A percentile compares a stretch with the other conserved stretches of the same genome.
Conservation (phyloP, 2,329 filamentous ascomycete species). For the Colletotrichum sp. region DNA sequence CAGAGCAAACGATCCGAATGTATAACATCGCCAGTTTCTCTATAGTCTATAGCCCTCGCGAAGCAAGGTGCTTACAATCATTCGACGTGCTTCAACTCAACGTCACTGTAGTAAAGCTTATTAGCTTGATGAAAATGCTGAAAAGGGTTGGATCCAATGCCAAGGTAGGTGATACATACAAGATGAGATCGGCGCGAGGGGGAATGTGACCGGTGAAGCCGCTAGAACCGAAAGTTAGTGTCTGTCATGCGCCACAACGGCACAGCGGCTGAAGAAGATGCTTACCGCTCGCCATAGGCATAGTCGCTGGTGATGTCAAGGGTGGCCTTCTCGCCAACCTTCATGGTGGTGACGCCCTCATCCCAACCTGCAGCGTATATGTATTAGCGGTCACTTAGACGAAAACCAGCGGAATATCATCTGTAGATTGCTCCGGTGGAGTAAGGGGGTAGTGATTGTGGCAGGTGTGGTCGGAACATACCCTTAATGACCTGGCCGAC, state of each 20-base stretch:
- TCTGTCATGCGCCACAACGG: background rate
- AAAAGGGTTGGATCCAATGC: background rate
- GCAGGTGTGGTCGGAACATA: conserved; percentile 41
- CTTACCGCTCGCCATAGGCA: conserved; percentile 68
- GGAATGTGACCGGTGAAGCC: conserved; percentile 84
- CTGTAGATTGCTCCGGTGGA: too few species aligned
- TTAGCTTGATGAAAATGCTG: background rate
- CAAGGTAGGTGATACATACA: conserved; percentile 60
- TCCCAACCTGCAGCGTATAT: conserved; percentile 70
- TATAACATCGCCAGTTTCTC: background rate
- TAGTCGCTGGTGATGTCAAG: conserved; percentile 79
- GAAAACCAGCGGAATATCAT: background rate
- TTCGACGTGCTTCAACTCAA: conserved; percentile 70
- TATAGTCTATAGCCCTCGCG: background rate
- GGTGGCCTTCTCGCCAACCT: conserved; percentile 86
- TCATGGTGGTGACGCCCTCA: conserved; percentile 85
- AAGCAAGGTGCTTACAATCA: conserved; percentile 26
- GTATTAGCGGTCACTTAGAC: conserved; percentile 8
- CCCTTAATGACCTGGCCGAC: conserved; percentile 86
- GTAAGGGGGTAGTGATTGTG: background rate
- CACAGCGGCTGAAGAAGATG: background rate
- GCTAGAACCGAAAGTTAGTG: conserved; percentile 42
- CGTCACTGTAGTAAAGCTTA: conserved; percentile 55
- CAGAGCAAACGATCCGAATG: background rate
- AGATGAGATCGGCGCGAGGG: conserved; percentile 75